Evolutionary conservation across 2,329 filamentous ascomycete species (phyloP).

Genomic region (Cytospora leucostoma): DNA sequence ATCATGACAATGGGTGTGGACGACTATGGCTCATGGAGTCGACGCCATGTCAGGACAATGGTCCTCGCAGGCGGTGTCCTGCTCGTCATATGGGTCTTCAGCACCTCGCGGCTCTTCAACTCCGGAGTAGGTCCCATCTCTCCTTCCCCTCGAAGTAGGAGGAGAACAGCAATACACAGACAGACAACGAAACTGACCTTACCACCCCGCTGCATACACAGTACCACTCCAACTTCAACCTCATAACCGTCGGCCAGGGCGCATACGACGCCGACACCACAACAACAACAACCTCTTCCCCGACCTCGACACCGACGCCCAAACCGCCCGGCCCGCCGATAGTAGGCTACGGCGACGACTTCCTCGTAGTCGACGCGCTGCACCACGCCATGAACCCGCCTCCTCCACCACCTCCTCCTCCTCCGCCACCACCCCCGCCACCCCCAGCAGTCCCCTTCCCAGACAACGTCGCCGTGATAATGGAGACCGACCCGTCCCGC

Average conservation of each 20-base stretch:
- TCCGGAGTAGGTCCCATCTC: slow-evolving; percentile 9
- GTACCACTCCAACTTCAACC: slow-evolving; percentile 24
- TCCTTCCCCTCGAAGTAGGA: neutral
- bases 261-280: neutral
- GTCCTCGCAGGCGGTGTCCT: slow-evolving; percentile 20
- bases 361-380: slow-evolving; percentile 24
- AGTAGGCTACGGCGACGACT: slow-evolving; percentile 24
- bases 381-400: slow-evolving; percentile 22
- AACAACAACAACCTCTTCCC: neutral
- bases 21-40: slow-evolving; percentile 16
- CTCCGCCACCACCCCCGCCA: slow-evolving; percentile 15
- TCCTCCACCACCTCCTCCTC: slow-evolving; percentile 20
- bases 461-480: slow-evolving; percentile 32
- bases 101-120: slow-evolving; percentile 16
- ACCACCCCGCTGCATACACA: neutral
- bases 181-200: neutral
- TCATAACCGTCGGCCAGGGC: slow-evolving; percentile 19
- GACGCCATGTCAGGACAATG: slow-evolving; percentile 21
- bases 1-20: slow-evolving; percentile 21
- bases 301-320: slow-evolving; percentile 1
- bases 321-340: slow-evolving; percentile 6
- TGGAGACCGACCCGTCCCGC: slow-evolving; percentile 47
- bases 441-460: slow-evolving; percentile 18
- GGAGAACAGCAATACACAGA: neutral
- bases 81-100: slow-evolving; percentile 24